These are phyloP conservation scores for Aspergillus ochraceus DNA, from an alignment of 2,329 filamentous ascomycete species.

Conservation along the genomic window DNA sequence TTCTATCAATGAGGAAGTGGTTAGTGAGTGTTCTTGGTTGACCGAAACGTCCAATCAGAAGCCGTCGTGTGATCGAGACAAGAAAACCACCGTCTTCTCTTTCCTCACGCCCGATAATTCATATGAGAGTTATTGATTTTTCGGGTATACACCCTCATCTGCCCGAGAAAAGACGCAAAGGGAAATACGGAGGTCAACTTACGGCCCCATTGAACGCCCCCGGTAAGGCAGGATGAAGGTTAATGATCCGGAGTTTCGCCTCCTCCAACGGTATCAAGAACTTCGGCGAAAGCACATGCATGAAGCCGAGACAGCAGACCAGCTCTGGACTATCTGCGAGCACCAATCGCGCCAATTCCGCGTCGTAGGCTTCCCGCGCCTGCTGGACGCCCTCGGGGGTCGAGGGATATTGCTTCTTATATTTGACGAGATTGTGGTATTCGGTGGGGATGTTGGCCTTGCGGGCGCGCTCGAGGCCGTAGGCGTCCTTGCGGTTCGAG, in stretches of 20 bases:
- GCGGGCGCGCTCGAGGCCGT: conserved; percentile 62
- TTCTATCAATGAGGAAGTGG: conserved; percentile 30
- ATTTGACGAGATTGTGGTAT: conserved; percentile 78
- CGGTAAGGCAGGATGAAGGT: conserved; percentile 74
- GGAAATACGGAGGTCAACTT: conserved; percentile 19
- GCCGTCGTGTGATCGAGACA: not conserved
- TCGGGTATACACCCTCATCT: not conserved
- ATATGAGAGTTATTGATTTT: not conserved
- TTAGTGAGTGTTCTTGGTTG: not conserved
- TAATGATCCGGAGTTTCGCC: conserved; percentile 70
- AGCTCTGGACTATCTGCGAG: conserved; percentile 67
- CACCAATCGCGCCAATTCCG: conserved; percentile 69
- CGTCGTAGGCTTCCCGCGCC: conserved; percentile 70
- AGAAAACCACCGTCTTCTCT: not conserved
- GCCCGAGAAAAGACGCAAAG: not conserved
- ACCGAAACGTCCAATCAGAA: not conserved
- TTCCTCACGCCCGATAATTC: not conserved
- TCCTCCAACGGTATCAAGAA: conserved; percentile 69
- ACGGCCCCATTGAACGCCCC: conserved; percentile 73
- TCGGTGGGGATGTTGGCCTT: conserved; percentile 66
- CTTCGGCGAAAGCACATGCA: conserved; percentile 72
- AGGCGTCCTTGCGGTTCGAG: conserved; percentile 64
- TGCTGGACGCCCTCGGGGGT: conserved; percentile 50
- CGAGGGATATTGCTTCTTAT: conserved; percentile 68
- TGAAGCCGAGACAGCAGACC: conserved; percentile 81